phyloP scores from a whole-genome alignment of 192 early-diverging fungal species.

The Coemansia sp. region DNA sequence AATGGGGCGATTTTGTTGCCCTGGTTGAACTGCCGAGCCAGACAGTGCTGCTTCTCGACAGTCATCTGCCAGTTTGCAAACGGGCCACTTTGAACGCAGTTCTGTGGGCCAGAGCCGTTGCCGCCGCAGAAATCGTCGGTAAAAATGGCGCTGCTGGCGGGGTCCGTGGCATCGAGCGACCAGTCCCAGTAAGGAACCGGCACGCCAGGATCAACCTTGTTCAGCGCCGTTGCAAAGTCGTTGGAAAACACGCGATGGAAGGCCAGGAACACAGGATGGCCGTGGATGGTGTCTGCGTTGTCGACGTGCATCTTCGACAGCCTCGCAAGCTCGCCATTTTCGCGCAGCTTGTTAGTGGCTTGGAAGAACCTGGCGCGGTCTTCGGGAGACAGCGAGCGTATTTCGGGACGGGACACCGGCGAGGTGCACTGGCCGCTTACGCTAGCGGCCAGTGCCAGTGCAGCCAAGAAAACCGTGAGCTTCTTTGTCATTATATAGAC shows the following conservation, averaged over 20 bases:
- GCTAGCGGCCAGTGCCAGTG: constrained; percentile 26
- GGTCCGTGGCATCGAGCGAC: constrained; percentile 55
- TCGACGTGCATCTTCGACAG: constrained; percentile 53
- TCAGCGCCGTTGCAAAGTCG: constrained; percentile 57
- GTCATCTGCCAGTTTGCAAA: constrained; percentile 52
- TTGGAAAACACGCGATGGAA: constrained; percentile 61
- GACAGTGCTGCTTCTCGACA: constrained; percentile 42
- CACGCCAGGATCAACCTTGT: constrained; percentile 53
- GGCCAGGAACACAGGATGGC: constrained; percentile 54
- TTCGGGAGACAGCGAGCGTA: constrained; percentile 50
- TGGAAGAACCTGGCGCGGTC: constrained; percentile 50
- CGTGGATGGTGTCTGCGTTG: constrained; percentile 53
- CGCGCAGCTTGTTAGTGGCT: constrained; percentile 37
- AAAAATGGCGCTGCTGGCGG: constrained; percentile 31
- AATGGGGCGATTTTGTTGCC: constrained; percentile 51
- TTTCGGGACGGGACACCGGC: constrained; percentile 46
- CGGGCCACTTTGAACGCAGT: constrained; percentile 46
- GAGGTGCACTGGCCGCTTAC: constrained; percentile 42
- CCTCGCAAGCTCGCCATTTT: constrained; percentile 51
- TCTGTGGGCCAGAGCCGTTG: constrained; percentile 34
- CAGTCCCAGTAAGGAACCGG: constrained; percentile 59
- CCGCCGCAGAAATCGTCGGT: constrained; percentile 57
- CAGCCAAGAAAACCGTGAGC: constrained; percentile 19
- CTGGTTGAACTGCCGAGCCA: constrained; percentile 54
- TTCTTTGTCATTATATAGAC: constrained; percentile 34